A percentile compares a stretch with the other conserved stretches of the same genome.
phyloP scores from a whole-genome alignment of 768 basidiomycete genomes.

The Daedaleopsis nitida region DNA sequence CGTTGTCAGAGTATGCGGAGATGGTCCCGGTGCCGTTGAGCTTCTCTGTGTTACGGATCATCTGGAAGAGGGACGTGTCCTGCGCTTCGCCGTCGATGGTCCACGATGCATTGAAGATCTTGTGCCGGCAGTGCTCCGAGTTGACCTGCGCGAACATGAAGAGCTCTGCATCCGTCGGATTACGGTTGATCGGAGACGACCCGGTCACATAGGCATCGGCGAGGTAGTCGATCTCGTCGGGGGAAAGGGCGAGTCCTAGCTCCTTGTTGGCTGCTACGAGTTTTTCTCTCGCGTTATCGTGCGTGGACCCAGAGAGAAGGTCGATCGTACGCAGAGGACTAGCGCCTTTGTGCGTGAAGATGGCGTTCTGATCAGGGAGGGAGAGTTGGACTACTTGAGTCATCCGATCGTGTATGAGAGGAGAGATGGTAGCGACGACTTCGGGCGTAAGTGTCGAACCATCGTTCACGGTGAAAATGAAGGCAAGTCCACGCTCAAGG shows the following conservation, averaged over 20 bases:
- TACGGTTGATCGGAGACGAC: slow-evolving; percentile 62
- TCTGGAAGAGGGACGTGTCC: slow-evolving; percentile 83
- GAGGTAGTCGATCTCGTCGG: slow-evolving; percentile 91
- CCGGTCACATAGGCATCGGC: slow-evolving; percentile 86
- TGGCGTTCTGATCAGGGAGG: slow-evolving; percentile 54
- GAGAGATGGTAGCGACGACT: slow-evolving; percentile 57
- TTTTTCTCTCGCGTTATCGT: slow-evolving; percentile 54
- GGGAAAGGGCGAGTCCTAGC: slow-evolving; percentile 87
- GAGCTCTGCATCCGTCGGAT: slow-evolving; percentile 95
- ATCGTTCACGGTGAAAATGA: slow-evolving; percentile 55
- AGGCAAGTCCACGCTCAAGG: slow-evolving; percentile 82
- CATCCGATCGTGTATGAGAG: slow-evolving; percentile 94
- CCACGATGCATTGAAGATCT: slow-evolving; percentile 99
- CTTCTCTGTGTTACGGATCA: slow-evolving; percentile 96
- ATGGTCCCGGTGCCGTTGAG: slow-evolving; percentile 77
- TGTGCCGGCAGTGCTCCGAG: slow-evolving; percentile 99
- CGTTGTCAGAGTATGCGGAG: slow-evolving; percentile 97
- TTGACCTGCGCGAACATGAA: slow-evolving; percentile 99
- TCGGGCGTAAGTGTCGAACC: slow-evolving; percentile 43
- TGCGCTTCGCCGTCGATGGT: slow-evolving; percentile 71
- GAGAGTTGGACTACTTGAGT: slow-evolving; percentile 74
- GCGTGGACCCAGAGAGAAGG: slow-evolving; percentile 41
- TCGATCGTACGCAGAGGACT: slow-evolving; percentile 73
- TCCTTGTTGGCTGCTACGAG: slow-evolving; percentile 78
- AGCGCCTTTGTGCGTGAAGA: slow-evolving; percentile 66